Evolutionary conservation across 768 basidiomycete genomes (phyloP).

Genomic region (Tulasnella sp.): DNA sequence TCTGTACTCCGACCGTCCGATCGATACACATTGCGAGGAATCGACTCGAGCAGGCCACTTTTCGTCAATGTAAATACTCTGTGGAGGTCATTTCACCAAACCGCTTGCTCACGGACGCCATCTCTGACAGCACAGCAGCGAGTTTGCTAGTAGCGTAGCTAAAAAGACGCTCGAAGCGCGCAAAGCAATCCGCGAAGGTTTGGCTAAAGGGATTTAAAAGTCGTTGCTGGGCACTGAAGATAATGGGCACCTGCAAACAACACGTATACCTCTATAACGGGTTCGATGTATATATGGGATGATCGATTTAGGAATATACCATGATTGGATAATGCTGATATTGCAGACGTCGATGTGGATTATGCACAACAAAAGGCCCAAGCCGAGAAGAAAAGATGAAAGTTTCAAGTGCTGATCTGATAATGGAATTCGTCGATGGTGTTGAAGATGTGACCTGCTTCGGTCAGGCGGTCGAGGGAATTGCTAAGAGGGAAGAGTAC

Average conservation of each 20-base stretch:
- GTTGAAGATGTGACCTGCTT: conserved; percentile 35
- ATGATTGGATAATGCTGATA: neutral
- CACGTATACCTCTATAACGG: neutral
- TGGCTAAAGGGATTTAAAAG: conserved; percentile 48
- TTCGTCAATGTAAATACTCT: conserved; percentile 33
- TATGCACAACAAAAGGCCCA: neutral
- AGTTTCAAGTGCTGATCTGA: conserved; percentile 5
- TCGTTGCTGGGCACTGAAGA: neutral
- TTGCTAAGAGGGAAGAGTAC: conserved; percentile 25
- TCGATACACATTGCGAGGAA: too few species aligned
- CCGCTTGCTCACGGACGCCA: conserved; percentile 5
- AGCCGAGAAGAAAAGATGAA: neutral
- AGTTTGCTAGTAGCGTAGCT: conserved; percentile 52
- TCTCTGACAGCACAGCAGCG: conserved; percentile 39
- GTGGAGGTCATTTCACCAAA: neutral
- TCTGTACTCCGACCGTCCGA: neutral
- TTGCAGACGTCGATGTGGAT: neutral
- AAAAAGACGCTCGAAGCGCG: conserved; percentile 55
- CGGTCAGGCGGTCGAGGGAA: conserved; percentile 31
- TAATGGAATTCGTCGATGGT: conserved; percentile 33
- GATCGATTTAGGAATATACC: neutral
- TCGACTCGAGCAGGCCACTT: too few species aligned
- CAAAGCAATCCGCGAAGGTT: conserved; percentile 61
- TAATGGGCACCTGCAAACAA: neutral
- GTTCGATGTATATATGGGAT: neutral